A percentile compares a stretch with the other conserved stretches of the same genome.
phyloP scores from a whole-genome alignment of 805 yeast genomes.

The Saturnispora sanitii region DNA sequence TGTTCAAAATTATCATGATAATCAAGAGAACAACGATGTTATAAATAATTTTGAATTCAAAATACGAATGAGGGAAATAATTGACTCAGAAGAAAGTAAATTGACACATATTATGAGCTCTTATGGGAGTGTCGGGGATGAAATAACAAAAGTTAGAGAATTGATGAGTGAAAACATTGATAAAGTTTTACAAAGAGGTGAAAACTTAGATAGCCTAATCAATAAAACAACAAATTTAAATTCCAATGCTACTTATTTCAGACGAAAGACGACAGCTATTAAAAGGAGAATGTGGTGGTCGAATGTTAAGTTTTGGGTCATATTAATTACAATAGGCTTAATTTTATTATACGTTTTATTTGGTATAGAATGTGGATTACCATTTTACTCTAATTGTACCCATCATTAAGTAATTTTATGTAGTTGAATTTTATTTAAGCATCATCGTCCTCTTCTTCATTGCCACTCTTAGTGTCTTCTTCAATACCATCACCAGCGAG shows the following conservation, averaged over 20 bases:
- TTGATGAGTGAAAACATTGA: slow-evolving; percentile 69
- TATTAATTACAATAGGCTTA: slow-evolving; percentile 19
- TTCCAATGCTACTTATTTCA: slow-evolving; percentile 55
- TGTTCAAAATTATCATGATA: slow-evolving; percentile 16
- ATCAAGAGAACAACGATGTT: slow-evolving; percentile 12
- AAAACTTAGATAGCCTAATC: slow-evolving; percentile 58
- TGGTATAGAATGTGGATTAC: slow-evolving; percentile 47
- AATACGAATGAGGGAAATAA: slow-evolving; percentile 45
- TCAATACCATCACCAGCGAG: slow-evolving; percentile 5
- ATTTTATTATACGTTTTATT: slow-evolving; percentile 35
- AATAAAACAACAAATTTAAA: slow-evolving; percentile 72
- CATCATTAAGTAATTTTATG: too few species aligned
- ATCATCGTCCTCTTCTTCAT: slow-evolving; percentile 15
- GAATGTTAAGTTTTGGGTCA: slow-evolving; percentile 36
- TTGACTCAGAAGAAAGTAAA: slow-evolving; percentile 42
- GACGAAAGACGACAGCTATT: slow-evolving; percentile 54
- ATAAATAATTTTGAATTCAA: slow-evolving; percentile 36
- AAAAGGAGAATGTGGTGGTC: slow-evolving; percentile 65
- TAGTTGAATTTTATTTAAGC: too few species aligned
- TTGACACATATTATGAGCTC: slow-evolving; percentile 30
- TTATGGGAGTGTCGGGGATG: slow-evolving; percentile 33
- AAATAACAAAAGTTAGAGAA: slow-evolving; percentile 54
- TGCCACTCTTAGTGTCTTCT: slow-evolving; percentile 9
- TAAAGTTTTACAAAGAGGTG: slow-evolving; percentile 67
- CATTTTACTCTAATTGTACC: slow-evolving; percentile 35